Evolutionary conservation across 2,329 filamentous ascomycete genomes (phyloP), one percentile per base, ranked within the genome.

Genomic region (Lachnellula occidentalis): DNA sequence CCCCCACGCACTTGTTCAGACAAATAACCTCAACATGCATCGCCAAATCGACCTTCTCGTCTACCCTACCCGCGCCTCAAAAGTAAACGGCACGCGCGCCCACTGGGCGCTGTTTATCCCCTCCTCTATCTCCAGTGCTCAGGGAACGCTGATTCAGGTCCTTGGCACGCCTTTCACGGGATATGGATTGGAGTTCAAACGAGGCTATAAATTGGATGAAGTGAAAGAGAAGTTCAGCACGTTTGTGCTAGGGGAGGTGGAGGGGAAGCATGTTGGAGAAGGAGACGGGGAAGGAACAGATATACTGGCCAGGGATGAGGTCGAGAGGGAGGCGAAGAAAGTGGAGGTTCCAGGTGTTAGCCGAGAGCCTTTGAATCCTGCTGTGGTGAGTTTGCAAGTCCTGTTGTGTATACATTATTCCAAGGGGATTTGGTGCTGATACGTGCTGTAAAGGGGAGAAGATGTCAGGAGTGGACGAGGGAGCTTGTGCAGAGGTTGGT

Each of bases 61-160:
- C 37, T 54, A 37, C 47, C 52, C 47, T 1, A 37, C 47, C 17
- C 24, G 39, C 5, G 52, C 47, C 27, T 54, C 51, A 15, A 27
- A 31, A 22, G 34, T 49, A 43, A 54, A 54, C 27, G 46, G 51
- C 27, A 54, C 51, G 21, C 45, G 46, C 11, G 39, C 51, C 15
- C 47, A 54, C 41, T 54, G 52, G 47, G 52, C 52, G 2, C 22
- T 54, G 2, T 50, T 54, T 47, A 47, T 54, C 19, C 52, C 46
- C 15, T 17, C 27, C 34, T 21, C 41, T 9, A 24, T 5, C 7
- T 34, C 27, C 24, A 19, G 17, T 15, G 21, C 52, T 3, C 34
- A 41, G 9, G 51, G 43, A 46, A 24, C 22, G 22, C 19, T 46
- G 21, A 45, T 46, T n/a, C 43, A 46, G 19, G 43, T 31, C 11